Evolutionary conservation across 2,329 filamentous ascomycete genomes (phyloP).

Genomic region (Orbilia blumenaviensis): DNA sequence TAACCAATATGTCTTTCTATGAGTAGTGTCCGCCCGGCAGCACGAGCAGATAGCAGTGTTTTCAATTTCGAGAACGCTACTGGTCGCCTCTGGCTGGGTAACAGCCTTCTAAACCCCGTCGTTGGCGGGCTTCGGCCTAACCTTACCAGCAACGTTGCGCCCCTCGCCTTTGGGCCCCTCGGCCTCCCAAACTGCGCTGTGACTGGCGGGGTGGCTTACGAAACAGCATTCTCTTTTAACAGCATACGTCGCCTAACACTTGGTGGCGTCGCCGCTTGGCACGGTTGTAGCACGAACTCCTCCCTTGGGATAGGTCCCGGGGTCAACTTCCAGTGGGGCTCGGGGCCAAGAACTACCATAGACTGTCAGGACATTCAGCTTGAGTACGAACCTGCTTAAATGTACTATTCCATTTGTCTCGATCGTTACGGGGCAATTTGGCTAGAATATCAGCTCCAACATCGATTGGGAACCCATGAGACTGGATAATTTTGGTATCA

Average conservation of each 20-base stretch:
- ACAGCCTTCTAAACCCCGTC: background rate
- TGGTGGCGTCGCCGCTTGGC: constrained; percentile 19
- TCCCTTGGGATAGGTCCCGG: constrained; percentile 27
- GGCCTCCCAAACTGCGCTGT: constrained; percentile 15
- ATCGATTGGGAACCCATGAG: no score
- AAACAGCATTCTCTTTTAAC: constrained; percentile 32
- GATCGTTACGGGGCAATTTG: no score
- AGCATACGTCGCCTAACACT: constrained; percentile 11
- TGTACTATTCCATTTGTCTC: background rate
- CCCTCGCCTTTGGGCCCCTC: constrained; percentile 33
- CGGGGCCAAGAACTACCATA: background rate
- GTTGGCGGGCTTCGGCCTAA: constrained; percentile 27
- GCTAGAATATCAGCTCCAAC: no score
- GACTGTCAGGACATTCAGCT: constrained; percentile 43
- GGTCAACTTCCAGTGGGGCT: constrained; percentile 34
- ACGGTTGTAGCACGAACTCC: constrained; percentile 30
- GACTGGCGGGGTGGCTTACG: constrained; percentile 24
- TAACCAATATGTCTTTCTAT: background rate
- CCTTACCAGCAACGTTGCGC: constrained; percentile 35
- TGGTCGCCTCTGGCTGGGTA: constrained; percentile 29
- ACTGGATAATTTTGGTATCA: no score
- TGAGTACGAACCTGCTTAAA: constrained; percentile 1
- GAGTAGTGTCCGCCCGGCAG: constrained; percentile 21
- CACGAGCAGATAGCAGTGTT: background rate
- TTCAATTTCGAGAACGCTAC: constrained; percentile 44